Conservation (phyloP, 768 basidiomycete species). For the Tubosaeta sp. region DNA sequence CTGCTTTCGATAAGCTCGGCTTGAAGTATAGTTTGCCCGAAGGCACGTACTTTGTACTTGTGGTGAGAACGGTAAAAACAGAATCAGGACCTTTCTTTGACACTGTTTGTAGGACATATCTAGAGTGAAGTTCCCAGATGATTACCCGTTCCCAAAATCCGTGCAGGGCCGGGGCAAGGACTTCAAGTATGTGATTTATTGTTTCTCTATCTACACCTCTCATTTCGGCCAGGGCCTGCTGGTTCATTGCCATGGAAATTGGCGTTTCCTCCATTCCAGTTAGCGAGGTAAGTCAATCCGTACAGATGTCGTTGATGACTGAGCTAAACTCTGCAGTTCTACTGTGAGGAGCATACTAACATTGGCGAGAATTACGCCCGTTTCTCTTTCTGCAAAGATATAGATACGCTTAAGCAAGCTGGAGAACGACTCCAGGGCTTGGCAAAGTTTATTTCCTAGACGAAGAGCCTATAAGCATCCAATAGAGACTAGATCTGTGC, state of each 20-base stretch:
- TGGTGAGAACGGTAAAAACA: slow-evolving; percentile 46
- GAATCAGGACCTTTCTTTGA: neutral
- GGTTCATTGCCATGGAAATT: slow-evolving; percentile 90
- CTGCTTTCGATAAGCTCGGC: slow-evolving; percentile 79
- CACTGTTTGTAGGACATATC: slow-evolving; percentile 61
- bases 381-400: slow-evolving; percentile 96
- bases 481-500: neutral
- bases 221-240: slow-evolving; percentile 62
- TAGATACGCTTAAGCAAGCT: slow-evolving; percentile 78
- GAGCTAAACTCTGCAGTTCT: slow-evolving; percentile 57
- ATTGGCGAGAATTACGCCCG: slow-evolving; percentile 86
- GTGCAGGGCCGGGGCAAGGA: slow-evolving; percentile 80
- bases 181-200: slow-evolving; percentile 56
- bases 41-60: slow-evolving; percentile 86
- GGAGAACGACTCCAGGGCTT: slow-evolving; percentile 75
- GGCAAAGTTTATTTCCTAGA: slow-evolving; percentile 52
- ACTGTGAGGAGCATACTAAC: slow-evolving; percentile 77
- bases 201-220: slow-evolving; percentile 1
- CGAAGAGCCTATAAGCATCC: neutral
- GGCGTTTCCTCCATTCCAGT: slow-evolving; percentile 93
- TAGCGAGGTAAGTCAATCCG: slow-evolving; percentile 68
- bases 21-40: slow-evolving; percentile 84
- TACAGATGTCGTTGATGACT: neutral
- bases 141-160: slow-evolving; percentile 76
- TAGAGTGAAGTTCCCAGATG: slow-evolving; percentile 70